A percentile compares a stretch with the other conserved stretches of the same genome.
Evolutionary conservation across 2,329 filamentous ascomycete species (phyloP).

Genomic region (Sclerotinia glacialis): DNA sequence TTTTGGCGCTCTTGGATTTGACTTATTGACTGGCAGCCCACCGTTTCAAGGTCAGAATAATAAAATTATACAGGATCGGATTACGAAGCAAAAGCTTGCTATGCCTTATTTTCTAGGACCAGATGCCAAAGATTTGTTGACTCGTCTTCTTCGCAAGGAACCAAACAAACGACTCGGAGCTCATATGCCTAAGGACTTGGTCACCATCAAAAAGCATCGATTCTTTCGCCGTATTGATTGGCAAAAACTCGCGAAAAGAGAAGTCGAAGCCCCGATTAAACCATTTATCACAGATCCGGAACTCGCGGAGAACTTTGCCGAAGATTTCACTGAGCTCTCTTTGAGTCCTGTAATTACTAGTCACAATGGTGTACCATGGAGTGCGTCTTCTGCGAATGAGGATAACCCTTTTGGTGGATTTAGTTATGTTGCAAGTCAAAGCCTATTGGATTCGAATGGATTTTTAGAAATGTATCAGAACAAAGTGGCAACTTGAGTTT

Average conservation of each 20-base stretch:
- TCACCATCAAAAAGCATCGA: conserved; percentile 82
- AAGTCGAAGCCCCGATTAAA: conserved; percentile 83
- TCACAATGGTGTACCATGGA: conserved; percentile 32
- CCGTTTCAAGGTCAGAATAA: conserved; percentile 91
- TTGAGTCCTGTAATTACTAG: conserved; percentile 66
- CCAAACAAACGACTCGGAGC: conserved; percentile 84
- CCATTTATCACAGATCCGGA: conserved; percentile 94
- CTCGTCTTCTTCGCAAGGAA: conserved; percentile 85
- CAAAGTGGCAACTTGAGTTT: conserved; percentile 18
- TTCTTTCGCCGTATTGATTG: conserved; percentile 98
- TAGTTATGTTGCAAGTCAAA: conserved; percentile 40
- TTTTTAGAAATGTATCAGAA: conserved; percentile 28
- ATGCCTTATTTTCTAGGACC: conserved; percentile 87
- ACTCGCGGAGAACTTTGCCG: conserved; percentile 91
- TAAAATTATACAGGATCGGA: conserved; percentile 93
- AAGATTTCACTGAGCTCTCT: conserved; percentile 84
- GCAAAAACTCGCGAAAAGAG: conserved; percentile 77
- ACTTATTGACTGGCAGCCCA: conserved; percentile 86
- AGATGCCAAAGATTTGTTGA: conserved; percentile 92
- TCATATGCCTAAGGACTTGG: conserved; percentile 84
- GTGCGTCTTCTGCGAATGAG: conserved; percentile 25
- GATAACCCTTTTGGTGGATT: conserved; percentile 41
- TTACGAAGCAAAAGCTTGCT: conserved; percentile 84
- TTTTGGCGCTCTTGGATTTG: conserved; percentile 85
- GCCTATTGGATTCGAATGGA: conserved; percentile 37